Evolutionary conservation across 2,329 filamentous ascomycete genomes (phyloP).

Genomic region (Xylaria sp.): DNA sequence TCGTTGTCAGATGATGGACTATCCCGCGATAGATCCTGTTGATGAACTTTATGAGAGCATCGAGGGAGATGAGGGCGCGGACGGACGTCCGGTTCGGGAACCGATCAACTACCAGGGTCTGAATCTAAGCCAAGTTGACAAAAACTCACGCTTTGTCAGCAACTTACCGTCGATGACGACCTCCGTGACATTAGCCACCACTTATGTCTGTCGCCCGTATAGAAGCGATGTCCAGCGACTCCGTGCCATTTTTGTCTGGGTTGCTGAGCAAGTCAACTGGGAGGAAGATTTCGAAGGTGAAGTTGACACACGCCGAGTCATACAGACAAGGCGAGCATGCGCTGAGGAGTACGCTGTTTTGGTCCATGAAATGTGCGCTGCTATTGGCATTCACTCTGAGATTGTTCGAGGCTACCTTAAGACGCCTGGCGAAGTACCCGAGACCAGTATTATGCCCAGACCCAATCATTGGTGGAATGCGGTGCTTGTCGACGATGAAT

Average conservation of each 20-base stretch:
- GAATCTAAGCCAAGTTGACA: slow-evolving; percentile 89
- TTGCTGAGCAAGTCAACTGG: slow-evolving; percentile 93
- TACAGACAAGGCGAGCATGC: slow-evolving; percentile 82
- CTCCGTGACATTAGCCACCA: slow-evolving; percentile 81
- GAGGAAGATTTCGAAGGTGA: slow-evolving; percentile 92
- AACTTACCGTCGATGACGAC: slow-evolving; percentile 83
- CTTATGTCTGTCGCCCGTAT: slow-evolving; percentile 92
- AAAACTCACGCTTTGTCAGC: slow-evolving; percentile 89
- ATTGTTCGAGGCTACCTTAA: slow-evolving; percentile 91
- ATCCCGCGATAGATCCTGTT: slow-evolving; percentile 85
- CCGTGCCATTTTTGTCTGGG: slow-evolving; percentile 96
- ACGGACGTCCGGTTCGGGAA: slow-evolving; percentile 82
- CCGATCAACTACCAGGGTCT: slow-evolving; percentile 80
- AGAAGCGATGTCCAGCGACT: slow-evolving; percentile 91
- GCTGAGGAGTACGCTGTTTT: slow-evolving; percentile 88
- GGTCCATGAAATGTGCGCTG: slow-evolving; percentile 90
- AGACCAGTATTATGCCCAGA: slow-evolving; percentile 80
- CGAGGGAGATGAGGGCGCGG: slow-evolving; percentile 87
- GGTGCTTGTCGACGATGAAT: slow-evolving; percentile 89
- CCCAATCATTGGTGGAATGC: slow-evolving; percentile 99
- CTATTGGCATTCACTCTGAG: slow-evolving; percentile 87
- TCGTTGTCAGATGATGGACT: slow-evolving; percentile 92
- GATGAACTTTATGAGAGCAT: slow-evolving; percentile 85
- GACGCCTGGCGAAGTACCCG: slow-evolving; percentile 79
- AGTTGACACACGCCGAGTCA: slow-evolving; percentile 80